Percentiles rank a stretch among this genome's conserved stretches.
Conservation (phyloP, 495 filamentous ascomycete species). For the Choiromyces venosus region DNA sequence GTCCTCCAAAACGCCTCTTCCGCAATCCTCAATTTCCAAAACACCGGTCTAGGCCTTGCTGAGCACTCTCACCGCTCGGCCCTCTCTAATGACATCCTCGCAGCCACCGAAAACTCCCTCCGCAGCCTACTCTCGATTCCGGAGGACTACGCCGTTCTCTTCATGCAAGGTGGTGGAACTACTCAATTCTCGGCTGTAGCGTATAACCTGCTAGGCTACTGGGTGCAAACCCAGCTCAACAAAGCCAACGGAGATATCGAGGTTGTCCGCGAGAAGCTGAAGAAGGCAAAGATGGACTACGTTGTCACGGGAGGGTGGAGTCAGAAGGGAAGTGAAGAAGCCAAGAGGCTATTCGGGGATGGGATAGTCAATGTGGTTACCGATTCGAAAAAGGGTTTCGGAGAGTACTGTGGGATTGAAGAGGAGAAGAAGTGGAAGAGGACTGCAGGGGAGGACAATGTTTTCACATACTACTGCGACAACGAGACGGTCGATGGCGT, state of each 20-base stretch:
- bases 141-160: slow-evolving; percentile 37
- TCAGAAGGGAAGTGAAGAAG: slow-evolving; percentile 84
- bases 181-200: slow-evolving; percentile 43
- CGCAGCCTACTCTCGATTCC: slow-evolving; percentile 39
- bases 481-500: slow-evolving; percentile 95
- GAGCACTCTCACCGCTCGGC: slow-evolving; percentile 88
- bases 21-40: slow-evolving; percentile 75
- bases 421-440: slow-evolving; percentile 70
- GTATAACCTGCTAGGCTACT: slow-evolving; percentile 59
- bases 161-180: slow-evolving; percentile 55
- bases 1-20: slow-evolving; percentile 68
- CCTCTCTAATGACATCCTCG: slow-evolving; percentile 59
- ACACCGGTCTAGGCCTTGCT: slow-evolving; percentile 71
- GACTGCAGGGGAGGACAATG: slow-evolving; percentile 57
- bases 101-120: slow-evolving; percentile 30
- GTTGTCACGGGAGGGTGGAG: slow-evolving; percentile 92
- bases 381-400: slow-evolving; percentile 65
- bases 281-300: slow-evolving; percentile 72
- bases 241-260: slow-evolving; percentile 48
- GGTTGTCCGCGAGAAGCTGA: slow-evolving; percentile 56
- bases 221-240: slow-evolving; percentile 61
- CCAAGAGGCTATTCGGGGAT: slow-evolving; percentile 64
- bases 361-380: slow-evolving; percentile 72
- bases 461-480: slow-evolving; percentile 84
- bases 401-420: slow-evolving; percentile 86